A percentile compares a stretch with the other conserved stretches of the same genome.
phyloP scores from a whole-genome alignment of 192 early-diverging fungal genomes.

The Oehlia diaphana region DNA sequence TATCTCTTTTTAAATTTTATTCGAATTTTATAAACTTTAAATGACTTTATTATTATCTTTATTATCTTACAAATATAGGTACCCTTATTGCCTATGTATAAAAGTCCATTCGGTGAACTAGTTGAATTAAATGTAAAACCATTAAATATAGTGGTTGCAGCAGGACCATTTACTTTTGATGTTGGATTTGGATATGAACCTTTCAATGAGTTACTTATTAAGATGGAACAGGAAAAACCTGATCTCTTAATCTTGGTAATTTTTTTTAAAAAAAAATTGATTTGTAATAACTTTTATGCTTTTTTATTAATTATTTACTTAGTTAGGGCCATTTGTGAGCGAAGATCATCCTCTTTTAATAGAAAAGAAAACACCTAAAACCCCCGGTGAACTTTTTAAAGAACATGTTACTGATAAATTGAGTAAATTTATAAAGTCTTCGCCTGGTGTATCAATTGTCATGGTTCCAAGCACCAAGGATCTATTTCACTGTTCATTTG shows the following conservation, averaged over 20 bases:
- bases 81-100: constrained; percentile 5
- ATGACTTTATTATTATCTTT: too few species aligned
- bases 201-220: constrained; percentile 71
- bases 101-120: neutral
- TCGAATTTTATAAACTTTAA: neutral
- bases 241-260: constrained; percentile 76
- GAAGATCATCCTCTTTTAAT: constrained; percentile 23
- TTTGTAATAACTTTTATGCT: neutral
- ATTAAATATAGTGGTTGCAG: constrained; percentile 52
- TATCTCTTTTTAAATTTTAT: too few species aligned
- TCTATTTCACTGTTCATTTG: neutral
- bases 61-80: neutral
- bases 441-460: neutral
- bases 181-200: constrained; percentile 77
- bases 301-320: neutral
- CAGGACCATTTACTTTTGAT: constrained; percentile 87
- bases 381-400: constrained; percentile 66
- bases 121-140: constrained; percentile 1
- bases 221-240: constrained; percentile 61
- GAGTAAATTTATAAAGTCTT: neutral
- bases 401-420: constrained; percentile 47
- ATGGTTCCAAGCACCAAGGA: neutral
- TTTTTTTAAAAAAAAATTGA: neutral
- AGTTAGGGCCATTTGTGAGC: constrained; percentile 74
- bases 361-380: constrained; percentile 53